Conservation (phyloP, 225 moss, liverwort and hornwort species). For the Ulota crispa region DNA sequence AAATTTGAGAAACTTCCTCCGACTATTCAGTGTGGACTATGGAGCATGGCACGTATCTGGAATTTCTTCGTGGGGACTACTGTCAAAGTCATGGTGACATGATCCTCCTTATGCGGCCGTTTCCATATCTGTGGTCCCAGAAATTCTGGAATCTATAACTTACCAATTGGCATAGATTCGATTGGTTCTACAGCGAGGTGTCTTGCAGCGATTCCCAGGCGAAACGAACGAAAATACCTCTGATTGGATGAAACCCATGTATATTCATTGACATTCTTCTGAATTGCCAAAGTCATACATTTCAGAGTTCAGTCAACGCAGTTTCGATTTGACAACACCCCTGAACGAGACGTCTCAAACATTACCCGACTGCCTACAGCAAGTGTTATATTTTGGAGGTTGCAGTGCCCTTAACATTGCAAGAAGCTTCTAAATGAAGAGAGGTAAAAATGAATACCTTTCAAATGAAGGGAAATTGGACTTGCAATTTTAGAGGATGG, state of each 20-base stretch:
- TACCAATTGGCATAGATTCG: not conserved
- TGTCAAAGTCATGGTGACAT: not conserved
- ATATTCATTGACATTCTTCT: not conserved
- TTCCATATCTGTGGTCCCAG: not conserved
- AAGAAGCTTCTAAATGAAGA: too few relatives aligned
- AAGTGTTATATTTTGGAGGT: too few relatives aligned
- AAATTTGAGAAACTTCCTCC: not conserved
- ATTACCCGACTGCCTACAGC: too few relatives aligned
- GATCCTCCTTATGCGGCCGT: not conserved
- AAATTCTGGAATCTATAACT: not conserved
- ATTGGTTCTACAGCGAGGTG: too few relatives aligned
- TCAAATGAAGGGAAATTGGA: too few relatives aligned
- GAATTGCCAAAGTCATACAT: not conserved
- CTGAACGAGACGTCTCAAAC: too few relatives aligned
- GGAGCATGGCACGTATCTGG: not conserved
- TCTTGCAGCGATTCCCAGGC: too few relatives aligned
- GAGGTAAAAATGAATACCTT: too few relatives aligned
- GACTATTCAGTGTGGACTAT: not conserved
- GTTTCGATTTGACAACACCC: too few relatives aligned
- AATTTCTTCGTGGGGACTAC: not conserved
- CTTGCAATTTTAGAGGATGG: too few relatives aligned
- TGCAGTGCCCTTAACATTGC: too few relatives aligned
- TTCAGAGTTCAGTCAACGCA: too few relatives aligned
- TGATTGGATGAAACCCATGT: not conserved
- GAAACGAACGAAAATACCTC: not conserved